Percentiles rank a stretch among this genome's conserved stretches.
These are phyloP conservation scores for Cyamopsis tetragonoloba DNA, from an alignment of 306 rosid genomes.

Conservation along the genomic window DNA sequence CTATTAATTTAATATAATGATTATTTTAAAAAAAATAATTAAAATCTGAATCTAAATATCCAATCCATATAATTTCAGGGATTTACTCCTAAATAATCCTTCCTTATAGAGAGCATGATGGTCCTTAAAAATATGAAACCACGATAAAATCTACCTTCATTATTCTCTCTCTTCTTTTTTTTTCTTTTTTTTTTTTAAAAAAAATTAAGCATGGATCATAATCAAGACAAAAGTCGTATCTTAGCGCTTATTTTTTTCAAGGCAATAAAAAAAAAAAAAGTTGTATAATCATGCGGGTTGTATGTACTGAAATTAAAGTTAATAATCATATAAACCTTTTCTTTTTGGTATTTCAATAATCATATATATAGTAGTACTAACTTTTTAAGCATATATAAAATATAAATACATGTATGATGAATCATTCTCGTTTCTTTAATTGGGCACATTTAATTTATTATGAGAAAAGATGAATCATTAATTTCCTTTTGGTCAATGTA, in stretches of 20 bases:
- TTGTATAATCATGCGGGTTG: not conserved
- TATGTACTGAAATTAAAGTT: constrained; percentile 7
- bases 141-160: too few relatives aligned
- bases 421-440: not conserved
- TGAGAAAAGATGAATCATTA: not conserved
- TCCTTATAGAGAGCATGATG: too few relatives aligned
- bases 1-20: too few relatives aligned
- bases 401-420: not conserved
- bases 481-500: not conserved
- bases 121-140: too few relatives aligned
- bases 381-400: not conserved
- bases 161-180: not conserved
- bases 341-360: too few relatives aligned
- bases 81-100: too few relatives aligned
- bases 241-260: not conserved
- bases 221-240: not conserved
- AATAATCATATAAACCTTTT: constrained; percentile 6
- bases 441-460: not conserved
- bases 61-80: too few relatives aligned
- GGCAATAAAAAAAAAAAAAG: not conserved
- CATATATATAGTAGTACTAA: too few relatives aligned
- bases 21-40: too few relatives aligned
- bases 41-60: too few relatives aligned
- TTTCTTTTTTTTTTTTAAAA: not conserved
- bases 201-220: not conserved